phyloP scores from a whole-genome alignment of 2,329 filamentous ascomycete species.

The Penicillium sp. region DNA sequence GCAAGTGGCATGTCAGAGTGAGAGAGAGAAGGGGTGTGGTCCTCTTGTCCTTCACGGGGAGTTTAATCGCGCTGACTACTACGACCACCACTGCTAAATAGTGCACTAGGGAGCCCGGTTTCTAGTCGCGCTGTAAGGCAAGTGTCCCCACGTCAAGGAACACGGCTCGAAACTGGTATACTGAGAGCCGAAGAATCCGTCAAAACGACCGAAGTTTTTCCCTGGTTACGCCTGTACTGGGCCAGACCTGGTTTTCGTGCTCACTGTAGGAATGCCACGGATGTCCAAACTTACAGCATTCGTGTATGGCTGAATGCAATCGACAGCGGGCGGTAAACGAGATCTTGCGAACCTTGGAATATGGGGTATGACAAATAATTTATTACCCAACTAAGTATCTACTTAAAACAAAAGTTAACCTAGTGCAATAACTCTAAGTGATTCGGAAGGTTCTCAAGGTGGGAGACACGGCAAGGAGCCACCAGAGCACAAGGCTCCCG shows the following conservation, averaged over 20 bases:
- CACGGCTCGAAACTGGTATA: neutral
- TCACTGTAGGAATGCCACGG: neutral
- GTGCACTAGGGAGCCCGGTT: neutral
- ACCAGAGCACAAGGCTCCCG: neutral
- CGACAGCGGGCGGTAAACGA: neutral
- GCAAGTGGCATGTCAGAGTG: neutral
- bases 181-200: neutral
- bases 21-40: neutral
- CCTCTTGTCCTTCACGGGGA: neutral
- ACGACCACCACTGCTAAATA: neutral
- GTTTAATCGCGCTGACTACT: neutral
- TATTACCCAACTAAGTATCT: too few relatives aligned
- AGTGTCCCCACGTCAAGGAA: neutral
- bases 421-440: too few relatives aligned
- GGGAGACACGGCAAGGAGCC: neutral
- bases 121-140: neutral
- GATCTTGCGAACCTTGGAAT: neutral
- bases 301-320: neutral
- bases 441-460: too few relatives aligned
- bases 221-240: neutral
- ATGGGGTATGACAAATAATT: neutral
- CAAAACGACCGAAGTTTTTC: neutral
- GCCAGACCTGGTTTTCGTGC: neutral
- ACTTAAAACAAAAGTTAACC: too few relatives aligned
- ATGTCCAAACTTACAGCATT: neutral